Percentiles rank a stretch among this genome's conserved stretches.
These are phyloP conservation scores for Suillus brevipes DNA, from an alignment of 768 basidiomycete genomes.

Conservation along the genomic window DNA sequence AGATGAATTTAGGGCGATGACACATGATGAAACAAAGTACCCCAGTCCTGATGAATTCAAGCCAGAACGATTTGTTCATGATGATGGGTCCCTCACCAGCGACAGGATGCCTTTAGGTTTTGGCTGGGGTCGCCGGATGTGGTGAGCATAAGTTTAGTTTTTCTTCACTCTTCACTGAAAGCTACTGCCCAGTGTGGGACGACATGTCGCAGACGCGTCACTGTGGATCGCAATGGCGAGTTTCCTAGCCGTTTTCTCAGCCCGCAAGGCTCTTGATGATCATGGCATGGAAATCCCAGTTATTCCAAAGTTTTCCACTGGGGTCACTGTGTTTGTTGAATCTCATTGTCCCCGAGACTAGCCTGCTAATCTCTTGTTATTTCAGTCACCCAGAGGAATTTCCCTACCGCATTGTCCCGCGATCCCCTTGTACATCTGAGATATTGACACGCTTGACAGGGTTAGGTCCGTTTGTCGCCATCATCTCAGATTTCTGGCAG, in stretches of 20 bases:
- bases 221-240: background rate
- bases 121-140: background rate
- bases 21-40: background rate
- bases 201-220: background rate
- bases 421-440: background rate
- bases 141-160: background rate
- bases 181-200: background rate
- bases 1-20: background rate
- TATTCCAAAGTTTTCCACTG: background rate
- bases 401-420: background rate
- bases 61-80: background rate
- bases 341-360: background rate
- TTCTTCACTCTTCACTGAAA: background rate
- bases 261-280: background rate
- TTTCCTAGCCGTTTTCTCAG: background rate
- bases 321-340: background rate
- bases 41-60: background rate
- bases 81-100: background rate
- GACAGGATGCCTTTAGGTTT: background rate
- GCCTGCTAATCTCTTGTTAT: background rate
- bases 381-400: background rate
- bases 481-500: background rate
- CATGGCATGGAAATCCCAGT: background rate
- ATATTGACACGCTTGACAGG: background rate
- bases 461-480: background rate